These are phyloP conservation scores for Heterococcus sp. DNA, from an alignment of 108 stramenopile species.

Conservation along the genomic window DNA sequence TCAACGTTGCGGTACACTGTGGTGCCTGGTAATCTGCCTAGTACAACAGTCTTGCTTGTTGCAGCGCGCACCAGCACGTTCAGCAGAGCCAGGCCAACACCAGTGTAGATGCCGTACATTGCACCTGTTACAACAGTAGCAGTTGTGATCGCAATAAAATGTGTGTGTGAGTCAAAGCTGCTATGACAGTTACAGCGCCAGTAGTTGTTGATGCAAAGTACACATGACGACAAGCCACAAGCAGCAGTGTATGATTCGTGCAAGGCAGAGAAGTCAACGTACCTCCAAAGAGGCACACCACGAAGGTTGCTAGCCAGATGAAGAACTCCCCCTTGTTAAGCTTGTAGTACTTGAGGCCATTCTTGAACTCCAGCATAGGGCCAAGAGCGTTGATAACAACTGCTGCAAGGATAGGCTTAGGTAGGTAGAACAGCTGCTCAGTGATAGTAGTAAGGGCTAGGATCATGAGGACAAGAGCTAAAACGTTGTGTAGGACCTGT, in stretches of 20 bases:
- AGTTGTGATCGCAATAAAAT: background rate
- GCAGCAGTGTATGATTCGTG: constrained; percentile 33
- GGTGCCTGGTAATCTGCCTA: constrained; percentile 46
- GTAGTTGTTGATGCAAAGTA: constrained; percentile 28
- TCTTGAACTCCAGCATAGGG: constrained; percentile 48
- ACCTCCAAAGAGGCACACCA: background rate
- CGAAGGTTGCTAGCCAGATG: constrained; percentile 42
- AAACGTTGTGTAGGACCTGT: constrained; percentile 59
- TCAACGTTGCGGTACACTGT: constrained; percentile 46
- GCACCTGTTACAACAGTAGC: background rate
- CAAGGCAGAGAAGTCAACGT: too few relatives aligned
- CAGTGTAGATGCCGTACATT: background rate
- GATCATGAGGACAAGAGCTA: constrained; percentile 64
- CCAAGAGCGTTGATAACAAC: constrained; percentile 16
- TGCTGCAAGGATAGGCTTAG: constrained; percentile 43
- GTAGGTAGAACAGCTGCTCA: constrained; percentile 69
- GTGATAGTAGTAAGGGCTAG: constrained; percentile 72
- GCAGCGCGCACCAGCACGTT: background rate
- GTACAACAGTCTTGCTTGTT: background rate
- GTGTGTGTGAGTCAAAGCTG: background rate
- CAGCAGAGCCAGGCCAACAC: background rate
- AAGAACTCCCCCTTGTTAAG: constrained; percentile 48
- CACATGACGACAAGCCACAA: constrained; percentile 36
- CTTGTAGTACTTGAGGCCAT: constrained; percentile 35
- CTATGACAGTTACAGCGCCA: background rate